Base-by-base conservation (phyloP, 257 asterid genomes). In the Catharanthus roseus region DNA sequence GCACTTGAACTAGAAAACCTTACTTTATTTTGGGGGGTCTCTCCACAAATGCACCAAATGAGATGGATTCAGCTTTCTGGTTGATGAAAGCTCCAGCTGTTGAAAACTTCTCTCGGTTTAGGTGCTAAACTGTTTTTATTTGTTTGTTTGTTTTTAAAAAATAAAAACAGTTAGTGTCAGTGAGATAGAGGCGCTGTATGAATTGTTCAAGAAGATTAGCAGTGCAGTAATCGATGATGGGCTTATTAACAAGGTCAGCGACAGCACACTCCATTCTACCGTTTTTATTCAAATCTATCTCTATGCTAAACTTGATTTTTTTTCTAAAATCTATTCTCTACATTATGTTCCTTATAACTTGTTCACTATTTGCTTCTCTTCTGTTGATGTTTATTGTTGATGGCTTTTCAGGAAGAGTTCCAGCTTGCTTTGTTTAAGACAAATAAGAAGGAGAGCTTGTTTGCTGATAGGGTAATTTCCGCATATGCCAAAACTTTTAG, bases 161-260 rank as follows among this genome's bases (percentile, higher is more conserved):
- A 45, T 49, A 33, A 58, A 44, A 81, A 87, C 95, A 91, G 96
- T 91, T 77, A 85, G 93, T 68, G 95, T 91, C 67, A 91, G 93
- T 60, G 97, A 91, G 80, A 84, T 91, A 65, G 95, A 91, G 83
- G 97, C 97, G 13, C 78, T 91, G 74, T 89, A 91, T 68, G 96
- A 89, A 73, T 82, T 91, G 70, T 91, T 83, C 71, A 86, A 87
- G 84, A 87, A 89, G 91, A 86, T 91, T 72, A 89, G 96, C 82
- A 82, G 97, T 70, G 92, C 91, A 50, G 92, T 91, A 75, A 84
- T 91, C 33, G 95, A 89, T 70, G 97, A 91, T 41, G 97, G 96
- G 72, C 87, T 91, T 78, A 91, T 91, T 66, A 86, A 91, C 78
- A 89, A 89, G 97, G 97, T 89, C 84, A 80, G 50, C 42, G 33